Evolutionary conservation across 2,329 filamentous ascomycete species (phyloP), one percentile per base, ranked within the genome.

Genomic region (Paracamarosporium sp.): DNA sequence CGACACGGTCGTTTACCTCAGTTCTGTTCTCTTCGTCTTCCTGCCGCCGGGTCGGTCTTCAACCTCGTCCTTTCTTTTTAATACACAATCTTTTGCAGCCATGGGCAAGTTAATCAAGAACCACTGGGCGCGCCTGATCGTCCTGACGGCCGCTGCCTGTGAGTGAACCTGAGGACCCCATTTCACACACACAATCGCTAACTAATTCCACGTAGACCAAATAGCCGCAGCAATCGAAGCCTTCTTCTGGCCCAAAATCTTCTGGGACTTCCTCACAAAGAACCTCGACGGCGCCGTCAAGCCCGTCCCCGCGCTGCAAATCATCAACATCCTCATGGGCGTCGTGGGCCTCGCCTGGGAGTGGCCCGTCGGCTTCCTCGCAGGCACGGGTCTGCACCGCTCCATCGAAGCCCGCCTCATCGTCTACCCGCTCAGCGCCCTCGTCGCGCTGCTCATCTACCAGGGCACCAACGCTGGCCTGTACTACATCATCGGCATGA

Each of bases 71-170:
- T 62, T 57, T 64, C 60, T 59, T 64, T n/a, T 66, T 60, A 64
- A 62, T 60, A 59, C 56, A n/a, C n/a, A 44, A 54, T 62, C 57
- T 53, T 62, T 66, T 60, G n/a, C 27, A 57, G 53, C 61, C 65
- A 99, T 99, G 95, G 95, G 95, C 79, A 95, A 90, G 80, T 88
- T 99, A 75, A 98, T 99, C 83, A 99, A 99, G 86, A 98, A 98
- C 83, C 95, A 99, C 83, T 97, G 92, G 92, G 95, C 93, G 68
- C 90, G 95, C 60, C 88, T 99, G 72, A 95, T 99, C 74, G 86
- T 96, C 78, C 83, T 99, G 75, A 92, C 91, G 27, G 92, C 95
- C 35, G 90, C 92, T 67, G 78, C 82, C 56, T 93, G 90, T 93
- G 87, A 53, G 84, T 78, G 24, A 27, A 27, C 24, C 45, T 33